phyloP scores from a whole-genome alignment of 1,284 basidiomycete genomes.

The Trichosporon sp. region DNA sequence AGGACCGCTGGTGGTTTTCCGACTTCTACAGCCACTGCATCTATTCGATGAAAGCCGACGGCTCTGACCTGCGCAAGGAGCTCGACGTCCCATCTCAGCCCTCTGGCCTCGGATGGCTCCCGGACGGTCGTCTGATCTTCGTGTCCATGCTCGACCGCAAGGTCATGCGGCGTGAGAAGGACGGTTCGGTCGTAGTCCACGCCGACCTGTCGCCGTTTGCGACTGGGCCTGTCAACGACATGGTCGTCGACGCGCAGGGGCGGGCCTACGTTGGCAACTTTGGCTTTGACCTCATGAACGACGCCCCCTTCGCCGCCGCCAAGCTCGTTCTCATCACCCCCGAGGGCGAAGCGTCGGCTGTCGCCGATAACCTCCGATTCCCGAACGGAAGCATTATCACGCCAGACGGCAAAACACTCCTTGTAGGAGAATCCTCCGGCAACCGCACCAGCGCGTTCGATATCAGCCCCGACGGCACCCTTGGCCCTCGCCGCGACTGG shows the following conservation, averaged over 20 bases:
- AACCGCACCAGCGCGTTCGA: not conserved
- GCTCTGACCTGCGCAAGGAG: conserved; percentile 6
- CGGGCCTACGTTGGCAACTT: conserved; percentile 4
- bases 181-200: not conserved
- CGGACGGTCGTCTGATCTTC: not conserved
- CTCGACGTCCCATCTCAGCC: conserved; percentile 1
- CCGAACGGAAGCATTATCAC: not conserved
- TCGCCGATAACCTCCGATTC: not conserved
- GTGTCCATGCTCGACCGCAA: conserved; percentile 12
- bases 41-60: conserved; percentile 7
- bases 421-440: not conserved
- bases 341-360: not conserved
- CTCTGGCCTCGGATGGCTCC: conserved; percentile 13
- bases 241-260: conserved; percentile 9
- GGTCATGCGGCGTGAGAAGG: not conserved
- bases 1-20: conserved; percentile 12
- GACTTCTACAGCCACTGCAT: conserved; percentile 13
- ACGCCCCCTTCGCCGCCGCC: not conserved
- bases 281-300: not conserved
- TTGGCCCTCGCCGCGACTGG: not conserved
- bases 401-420: not conserved
- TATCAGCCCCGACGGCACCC: not conserved
- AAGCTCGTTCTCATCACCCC: not conserved
- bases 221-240: conserved; percentile 6
- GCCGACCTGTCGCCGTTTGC: not conserved